Conservation (phyloP, 768 basidiomycete species). For the Nevesoporus exiguus region DNA sequence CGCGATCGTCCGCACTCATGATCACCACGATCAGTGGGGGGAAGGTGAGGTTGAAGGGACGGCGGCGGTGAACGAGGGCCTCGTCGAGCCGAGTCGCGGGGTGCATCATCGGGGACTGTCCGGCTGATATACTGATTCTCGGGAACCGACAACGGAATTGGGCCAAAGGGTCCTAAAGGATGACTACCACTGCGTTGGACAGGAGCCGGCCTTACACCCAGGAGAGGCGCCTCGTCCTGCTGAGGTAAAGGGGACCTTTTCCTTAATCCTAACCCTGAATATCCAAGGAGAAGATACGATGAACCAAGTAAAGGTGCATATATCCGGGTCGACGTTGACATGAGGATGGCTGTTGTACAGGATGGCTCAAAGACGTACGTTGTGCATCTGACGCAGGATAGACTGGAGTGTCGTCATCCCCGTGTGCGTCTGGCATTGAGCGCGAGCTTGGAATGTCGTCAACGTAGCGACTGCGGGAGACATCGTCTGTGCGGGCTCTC, state of each 20-base stretch:
- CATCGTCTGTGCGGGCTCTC: slow-evolving; percentile 22
- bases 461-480: slow-evolving; percentile 6
- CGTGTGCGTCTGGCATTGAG: slow-evolving; percentile 15
- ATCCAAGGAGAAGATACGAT: slow-evolving; percentile 16
- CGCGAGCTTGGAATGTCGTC: slow-evolving; percentile 23
- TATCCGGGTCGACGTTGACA: slow-evolving; percentile 24
- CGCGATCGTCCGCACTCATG: slow-evolving; percentile 14
- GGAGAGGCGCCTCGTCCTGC: slow-evolving; percentile 32
- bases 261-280: slow-evolving; percentile 30
- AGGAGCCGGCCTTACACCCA: slow-evolving; percentile 14
- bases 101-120: not conserved
- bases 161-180: slow-evolving; percentile 2
- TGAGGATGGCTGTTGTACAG: slow-evolving; percentile 27
- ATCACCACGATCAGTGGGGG: slow-evolving; percentile 11
- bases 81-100: slow-evolving; percentile 12
- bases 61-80: slow-evolving; percentile 10
- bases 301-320: slow-evolving; percentile 19
- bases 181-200: slow-evolving; percentile 9
- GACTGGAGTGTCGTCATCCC: slow-evolving; percentile 17
- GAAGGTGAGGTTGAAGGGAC: slow-evolving; percentile 2
- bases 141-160: slow-evolving; percentile 3
- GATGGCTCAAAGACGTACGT: slow-evolving; percentile 37
- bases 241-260: slow-evolving; percentile 38
- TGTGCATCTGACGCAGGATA: slow-evolving; percentile 30
- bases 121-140: slow-evolving; percentile 10